Conservation (phyloP, 306 rosid species). For the Castanospermum australe region DNA sequence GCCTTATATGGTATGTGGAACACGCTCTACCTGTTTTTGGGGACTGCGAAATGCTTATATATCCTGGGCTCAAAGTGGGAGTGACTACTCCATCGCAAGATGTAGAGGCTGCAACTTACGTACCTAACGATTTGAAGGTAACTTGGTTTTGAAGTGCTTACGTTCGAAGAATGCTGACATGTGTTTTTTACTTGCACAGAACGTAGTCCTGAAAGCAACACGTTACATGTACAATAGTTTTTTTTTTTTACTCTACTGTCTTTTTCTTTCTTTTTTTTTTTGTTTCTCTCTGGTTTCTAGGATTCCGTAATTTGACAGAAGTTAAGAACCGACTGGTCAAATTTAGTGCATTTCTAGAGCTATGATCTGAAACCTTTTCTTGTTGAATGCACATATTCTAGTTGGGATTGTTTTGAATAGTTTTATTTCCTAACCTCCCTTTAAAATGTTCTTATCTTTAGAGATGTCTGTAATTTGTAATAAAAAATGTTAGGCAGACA, state of each 20-base stretch:
- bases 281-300: not conserved
- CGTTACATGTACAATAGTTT: not conserved
- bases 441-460: not conserved
- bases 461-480: not conserved
- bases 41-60: not conserved
- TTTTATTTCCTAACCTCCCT: too few species aligned
- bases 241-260: not conserved
- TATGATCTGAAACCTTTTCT: not conserved
- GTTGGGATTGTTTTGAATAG: not conserved
- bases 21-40: not conserved
- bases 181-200: not conserved
- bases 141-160: slow-evolving; percentile 48
- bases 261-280: not conserved
- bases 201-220: slow-evolving; percentile 26
- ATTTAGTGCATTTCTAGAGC: not conserved
- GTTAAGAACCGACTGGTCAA: not conserved
- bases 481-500: too few species aligned
- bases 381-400: not conserved
- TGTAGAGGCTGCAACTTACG: slow-evolving; percentile 47
- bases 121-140: slow-evolving; percentile 50
- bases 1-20: not conserved
- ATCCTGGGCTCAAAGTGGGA: not conserved
- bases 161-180: slow-evolving; percentile 37
- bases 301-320: not conserved
- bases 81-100: slow-evolving; percentile 22